A percentile compares a stretch with the other conserved stretches of the same genome.
These are phyloP conservation scores for Backusella liffmaniae DNA, from an alignment of 192 early-diverging fungal species.

Conservation along the genomic window DNA sequence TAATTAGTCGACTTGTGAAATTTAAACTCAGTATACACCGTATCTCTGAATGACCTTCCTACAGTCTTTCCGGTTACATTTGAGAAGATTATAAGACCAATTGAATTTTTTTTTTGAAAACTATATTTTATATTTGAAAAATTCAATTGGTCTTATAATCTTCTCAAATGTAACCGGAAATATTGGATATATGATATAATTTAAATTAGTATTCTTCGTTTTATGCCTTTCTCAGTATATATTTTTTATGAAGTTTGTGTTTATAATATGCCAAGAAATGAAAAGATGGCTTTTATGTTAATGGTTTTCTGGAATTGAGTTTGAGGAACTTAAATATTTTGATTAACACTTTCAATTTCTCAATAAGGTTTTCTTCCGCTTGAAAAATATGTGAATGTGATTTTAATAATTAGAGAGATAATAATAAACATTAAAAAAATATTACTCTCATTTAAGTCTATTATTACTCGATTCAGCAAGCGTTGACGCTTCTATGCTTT, in stretches of 20 bases:
- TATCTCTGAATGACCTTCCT: neutral
- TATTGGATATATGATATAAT: neutral
- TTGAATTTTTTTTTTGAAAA: too few species aligned
- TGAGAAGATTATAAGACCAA: too few species aligned
- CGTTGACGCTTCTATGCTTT: neutral
- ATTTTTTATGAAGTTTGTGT: slow-evolving; percentile 18
- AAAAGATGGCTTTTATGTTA: slow-evolving; percentile 16
- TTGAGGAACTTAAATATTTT: slow-evolving; percentile 26
- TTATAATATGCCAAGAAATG: slow-evolving; percentile 21
- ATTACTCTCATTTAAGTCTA: neutral
- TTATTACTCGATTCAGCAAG: neutral
- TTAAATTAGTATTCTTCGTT: slow-evolving; percentile 7
- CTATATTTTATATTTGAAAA: too few species aligned
- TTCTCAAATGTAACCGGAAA: too few species aligned
- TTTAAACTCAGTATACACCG: neutral
- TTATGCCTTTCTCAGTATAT: slow-evolving; percentile 16
- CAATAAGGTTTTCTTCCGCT: slow-evolving; percentile 18
- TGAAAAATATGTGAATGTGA: neutral
- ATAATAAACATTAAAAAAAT: neutral
- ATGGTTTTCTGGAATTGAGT: slow-evolving; percentile 25
- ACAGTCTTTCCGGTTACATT: too few species aligned
- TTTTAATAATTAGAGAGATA: neutral
- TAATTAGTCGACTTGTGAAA: neutral
- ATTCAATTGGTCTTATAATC: too few species aligned
- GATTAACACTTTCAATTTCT: slow-evolving; percentile 11